Percentiles rank a stretch among this genome's conserved stretches.
phyloP scores from a whole-genome alignment of 176 grass and related monocot genomes.

The Ananas comosus region DNA sequence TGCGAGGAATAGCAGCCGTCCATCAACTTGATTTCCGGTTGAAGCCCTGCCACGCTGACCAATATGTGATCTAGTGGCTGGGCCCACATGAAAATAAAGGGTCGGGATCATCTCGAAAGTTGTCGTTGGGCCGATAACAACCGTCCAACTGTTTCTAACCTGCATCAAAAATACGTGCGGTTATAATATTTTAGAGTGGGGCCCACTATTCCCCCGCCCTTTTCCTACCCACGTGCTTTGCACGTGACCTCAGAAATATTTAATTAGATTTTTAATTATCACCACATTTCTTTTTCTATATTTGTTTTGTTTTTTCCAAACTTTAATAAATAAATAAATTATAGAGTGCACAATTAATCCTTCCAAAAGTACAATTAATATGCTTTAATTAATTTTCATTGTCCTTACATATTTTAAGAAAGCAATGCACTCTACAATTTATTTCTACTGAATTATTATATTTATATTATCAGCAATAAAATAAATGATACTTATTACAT shows the following conservation, averaged over 20 bases:
- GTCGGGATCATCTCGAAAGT: slow-evolving; percentile 33
- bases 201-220: slow-evolving; percentile 21
- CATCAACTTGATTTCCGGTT: slow-evolving; percentile 45
- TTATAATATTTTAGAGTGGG: slow-evolving; percentile 49
- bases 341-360: too few relatives aligned
- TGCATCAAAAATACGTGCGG: slow-evolving; percentile 58
- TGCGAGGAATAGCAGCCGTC: slow-evolving; percentile 29
- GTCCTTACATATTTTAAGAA: too few relatives aligned
- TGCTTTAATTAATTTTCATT: too few relatives aligned
- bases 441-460: too few relatives aligned
- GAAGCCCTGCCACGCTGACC: slow-evolving; percentile 34
- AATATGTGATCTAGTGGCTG: slow-evolving; percentile 42
- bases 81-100: slow-evolving; percentile 31
- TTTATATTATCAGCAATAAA: too few relatives aligned
- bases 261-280: too few relatives aligned
- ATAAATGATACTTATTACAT: too few relatives aligned
- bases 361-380: too few relatives aligned
- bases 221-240: slow-evolving; percentile 19
- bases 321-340: not conserved
- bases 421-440: too few relatives aligned
- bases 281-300: not conserved
- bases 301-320: not conserved
- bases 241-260: slow-evolving; percentile 27
- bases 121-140: slow-evolving; percentile 57
- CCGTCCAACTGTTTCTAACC: slow-evolving; percentile 59